A percentile compares a stretch with the other conserved stretches of the same genome.
These are phyloP conservation scores for Heterobasidion parviporum DNA, from an alignment of 1,284 basidiomycete genomes.

Conservation along the genomic window DNA sequence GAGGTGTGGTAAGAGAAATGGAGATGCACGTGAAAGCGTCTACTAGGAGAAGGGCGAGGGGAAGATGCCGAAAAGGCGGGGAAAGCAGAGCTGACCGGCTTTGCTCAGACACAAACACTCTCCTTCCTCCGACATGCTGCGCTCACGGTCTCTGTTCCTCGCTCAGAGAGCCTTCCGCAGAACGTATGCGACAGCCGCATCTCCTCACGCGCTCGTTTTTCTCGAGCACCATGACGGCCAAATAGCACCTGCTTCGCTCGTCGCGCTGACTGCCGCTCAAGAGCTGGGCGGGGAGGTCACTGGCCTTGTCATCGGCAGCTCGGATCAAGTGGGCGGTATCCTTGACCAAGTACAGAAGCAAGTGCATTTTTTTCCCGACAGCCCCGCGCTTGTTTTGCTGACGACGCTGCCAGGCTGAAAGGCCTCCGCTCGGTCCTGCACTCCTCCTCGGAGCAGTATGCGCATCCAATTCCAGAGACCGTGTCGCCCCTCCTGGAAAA, in stretches of 20 bases:
- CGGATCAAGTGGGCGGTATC: constrained; percentile 61
- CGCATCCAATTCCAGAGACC: constrained; percentile 37
- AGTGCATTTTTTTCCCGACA: constrained; percentile 14
- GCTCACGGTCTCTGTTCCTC: constrained; percentile 19
- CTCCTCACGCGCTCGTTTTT: constrained; percentile 75
- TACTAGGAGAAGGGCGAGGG: too few species aligned
- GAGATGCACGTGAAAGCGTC: not conserved
- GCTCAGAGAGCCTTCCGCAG: constrained; percentile 26
- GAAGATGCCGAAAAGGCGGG: too few species aligned
- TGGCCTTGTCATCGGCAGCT: constrained; percentile 77
- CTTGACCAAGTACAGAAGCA: constrained; percentile 80
- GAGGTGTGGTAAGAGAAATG: not conserved
- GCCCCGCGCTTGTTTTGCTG: not conserved
- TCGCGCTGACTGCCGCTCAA: constrained; percentile 84
- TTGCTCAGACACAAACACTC: not conserved
- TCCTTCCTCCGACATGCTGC: constrained; percentile 23
- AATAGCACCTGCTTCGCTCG: constrained; percentile 81
- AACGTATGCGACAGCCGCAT: constrained; percentile 45
- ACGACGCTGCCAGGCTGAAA: constrained; percentile 26
- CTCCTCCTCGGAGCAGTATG: constrained; percentile 34
- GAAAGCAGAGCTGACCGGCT: too few species aligned
- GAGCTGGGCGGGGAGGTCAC: constrained; percentile 83
- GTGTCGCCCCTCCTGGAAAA: constrained; percentile 35
- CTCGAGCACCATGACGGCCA: constrained; percentile 83
- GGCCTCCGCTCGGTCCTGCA: constrained; percentile 37